A percentile compares a stretch with the other conserved stretches of the same genome.
These are phyloP conservation scores for Mycosarcoma maydis DNA, from an alignment of 1,284 basidiomycete species.

Conservation along the genomic window DNA sequence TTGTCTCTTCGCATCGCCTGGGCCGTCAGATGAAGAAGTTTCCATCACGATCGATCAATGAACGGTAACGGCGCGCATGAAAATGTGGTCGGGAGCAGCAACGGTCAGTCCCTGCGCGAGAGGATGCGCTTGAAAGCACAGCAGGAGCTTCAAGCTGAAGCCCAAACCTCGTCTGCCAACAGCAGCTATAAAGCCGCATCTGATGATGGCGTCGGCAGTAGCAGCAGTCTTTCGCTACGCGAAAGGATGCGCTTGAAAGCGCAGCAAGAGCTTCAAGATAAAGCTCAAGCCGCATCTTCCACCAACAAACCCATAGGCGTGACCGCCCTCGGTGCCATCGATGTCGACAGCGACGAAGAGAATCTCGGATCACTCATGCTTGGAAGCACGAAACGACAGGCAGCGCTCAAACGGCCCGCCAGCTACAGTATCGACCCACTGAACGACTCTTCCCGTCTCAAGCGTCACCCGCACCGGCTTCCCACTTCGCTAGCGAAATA, in stretches of 20 bases:
- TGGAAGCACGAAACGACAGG: conserved; percentile 21
- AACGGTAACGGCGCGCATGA: no score
- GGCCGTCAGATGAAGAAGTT: no score
- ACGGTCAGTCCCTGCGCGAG: no score
- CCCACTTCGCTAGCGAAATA: conserved; percentile 3
- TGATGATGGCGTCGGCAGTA: neutral
- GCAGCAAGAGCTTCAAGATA: conserved; percentile 26
- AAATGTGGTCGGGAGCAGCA: no score
- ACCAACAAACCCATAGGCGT: neutral
- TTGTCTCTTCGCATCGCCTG: no score
- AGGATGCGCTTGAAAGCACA: no score
- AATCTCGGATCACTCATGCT: conserved; percentile 28
- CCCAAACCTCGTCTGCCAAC: no score
- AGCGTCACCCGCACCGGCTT: conserved; percentile 18
- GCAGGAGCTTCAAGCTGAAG: no score
- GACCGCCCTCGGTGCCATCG: neutral
- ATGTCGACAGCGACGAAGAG: conserved; percentile 17
- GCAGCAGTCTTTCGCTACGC: conserved; percentile 24
- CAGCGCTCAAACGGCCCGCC: conserved; percentile 29
- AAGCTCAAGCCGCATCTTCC: conserved; percentile 2
- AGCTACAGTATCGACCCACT: conserved; percentile 41
- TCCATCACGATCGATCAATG: no score
- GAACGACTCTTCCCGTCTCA: conserved; percentile 25
- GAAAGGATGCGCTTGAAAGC: conserved; percentile 36
- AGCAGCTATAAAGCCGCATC: neutral